Conservation (phyloP, 805 yeast species). For the Tetrapisispora nanseiensis region DNA sequence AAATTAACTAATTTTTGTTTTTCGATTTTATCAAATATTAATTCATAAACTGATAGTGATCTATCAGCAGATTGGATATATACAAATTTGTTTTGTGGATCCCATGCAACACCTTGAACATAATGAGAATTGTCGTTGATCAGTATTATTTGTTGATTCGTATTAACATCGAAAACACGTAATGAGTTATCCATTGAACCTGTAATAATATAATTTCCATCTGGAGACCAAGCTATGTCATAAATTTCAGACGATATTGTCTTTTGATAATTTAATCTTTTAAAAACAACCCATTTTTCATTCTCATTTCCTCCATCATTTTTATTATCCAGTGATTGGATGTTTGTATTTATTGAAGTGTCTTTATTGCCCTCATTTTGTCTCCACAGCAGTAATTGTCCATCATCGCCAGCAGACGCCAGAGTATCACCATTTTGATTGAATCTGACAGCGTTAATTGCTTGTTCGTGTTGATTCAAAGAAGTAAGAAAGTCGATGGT, state of each 20-base stretch:
- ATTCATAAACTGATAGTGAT: slow-evolving; percentile 56
- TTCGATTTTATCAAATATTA: slow-evolving; percentile 4
- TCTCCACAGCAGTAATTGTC: slow-evolving; percentile 75
- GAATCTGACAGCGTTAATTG: slow-evolving; percentile 85
- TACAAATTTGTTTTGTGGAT: slow-evolving; percentile 66
- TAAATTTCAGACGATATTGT: slow-evolving; percentile 68
- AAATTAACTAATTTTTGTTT: slow-evolving; percentile 12
- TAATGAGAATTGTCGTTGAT: slow-evolving; percentile 64
- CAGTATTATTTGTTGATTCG: slow-evolving; percentile 32
- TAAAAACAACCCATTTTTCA: slow-evolving; percentile 60
- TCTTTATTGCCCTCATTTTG: slow-evolving; percentile 32
- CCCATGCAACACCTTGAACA: slow-evolving; percentile 96
- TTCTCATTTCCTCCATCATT: slow-evolving; percentile 29
- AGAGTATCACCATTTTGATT: slow-evolving; percentile 54
- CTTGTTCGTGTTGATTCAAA: slow-evolving; percentile 80
- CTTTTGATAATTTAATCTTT: slow-evolving; percentile 33
- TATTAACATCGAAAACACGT: slow-evolving; percentile 50
- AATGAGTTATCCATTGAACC: slow-evolving; percentile 88
- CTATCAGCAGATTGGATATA: slow-evolving; percentile 90
- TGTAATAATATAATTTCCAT: slow-evolving; percentile 61
- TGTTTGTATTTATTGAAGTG: not conserved
- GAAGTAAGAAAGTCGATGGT: slow-evolving; percentile 71
- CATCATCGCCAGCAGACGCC: slow-evolving; percentile 95
- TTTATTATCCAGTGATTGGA: slow-evolving; percentile 3
- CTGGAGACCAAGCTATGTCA: slow-evolving; percentile 91